phyloP scores from a whole-genome alignment of 139 green algal genomes.

The Gonium pectorale region DNA sequence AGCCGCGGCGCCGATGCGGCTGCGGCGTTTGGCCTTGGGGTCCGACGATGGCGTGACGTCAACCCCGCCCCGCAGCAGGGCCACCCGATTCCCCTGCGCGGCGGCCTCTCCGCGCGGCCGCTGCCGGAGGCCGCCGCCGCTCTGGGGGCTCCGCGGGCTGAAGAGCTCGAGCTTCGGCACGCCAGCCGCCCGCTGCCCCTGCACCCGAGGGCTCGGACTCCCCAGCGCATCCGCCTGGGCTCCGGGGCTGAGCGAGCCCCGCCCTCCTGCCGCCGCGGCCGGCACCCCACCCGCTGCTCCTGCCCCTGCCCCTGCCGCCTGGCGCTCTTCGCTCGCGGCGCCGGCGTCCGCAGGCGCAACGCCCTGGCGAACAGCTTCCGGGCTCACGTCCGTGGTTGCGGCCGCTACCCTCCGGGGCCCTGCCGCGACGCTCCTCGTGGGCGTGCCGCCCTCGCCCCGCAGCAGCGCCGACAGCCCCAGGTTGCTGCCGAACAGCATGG shows the following conservation, averaged over 20 bases:
- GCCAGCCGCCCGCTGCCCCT: no score
- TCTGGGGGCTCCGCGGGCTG: not conserved
- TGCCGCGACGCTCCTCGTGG: slow-evolving; percentile 5
- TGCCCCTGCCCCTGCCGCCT: no score
- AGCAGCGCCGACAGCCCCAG: not conserved
- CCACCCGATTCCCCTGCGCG: not conserved
- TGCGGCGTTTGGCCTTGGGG: slow-evolving; percentile 34
- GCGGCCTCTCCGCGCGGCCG: not conserved
- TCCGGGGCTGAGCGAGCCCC: no score
- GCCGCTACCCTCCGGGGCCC: not conserved
- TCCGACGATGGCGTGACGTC: slow-evolving; percentile 36
- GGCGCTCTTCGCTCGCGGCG: no score
- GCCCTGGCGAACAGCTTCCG: no score
- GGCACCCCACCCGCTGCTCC: no score
- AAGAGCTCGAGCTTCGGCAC: no score
- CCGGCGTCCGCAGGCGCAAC: no score
- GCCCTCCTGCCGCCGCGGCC: no score
- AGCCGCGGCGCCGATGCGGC: slow-evolving; percentile 16
- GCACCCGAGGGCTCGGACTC: no score
- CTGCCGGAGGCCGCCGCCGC: not conserved
- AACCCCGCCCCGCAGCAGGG: not conserved
- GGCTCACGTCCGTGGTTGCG: not conserved
- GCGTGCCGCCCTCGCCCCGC: slow-evolving; percentile 2
- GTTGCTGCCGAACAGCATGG: slow-evolving; percentile 8
- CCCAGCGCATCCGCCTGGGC: no score